These are phyloP conservation scores for Eragrostis tef DNA, from an alignment of 202 grass and related monocot genomes.

Conservation along the genomic window DNA sequence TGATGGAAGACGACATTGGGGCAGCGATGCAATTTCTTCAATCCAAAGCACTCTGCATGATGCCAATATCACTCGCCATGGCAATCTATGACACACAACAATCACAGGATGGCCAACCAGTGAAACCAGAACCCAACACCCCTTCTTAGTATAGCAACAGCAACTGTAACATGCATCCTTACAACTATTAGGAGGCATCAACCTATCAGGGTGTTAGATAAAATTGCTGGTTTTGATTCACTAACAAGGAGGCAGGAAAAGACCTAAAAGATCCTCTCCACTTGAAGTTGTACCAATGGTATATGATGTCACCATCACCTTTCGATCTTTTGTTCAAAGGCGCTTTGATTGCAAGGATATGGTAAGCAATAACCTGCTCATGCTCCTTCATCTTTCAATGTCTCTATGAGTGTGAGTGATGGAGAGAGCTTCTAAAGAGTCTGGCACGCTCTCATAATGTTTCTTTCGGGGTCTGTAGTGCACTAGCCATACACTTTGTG, in stretches of 20 bases:
- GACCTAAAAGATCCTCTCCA: conserved; percentile 71
- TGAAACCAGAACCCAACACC: conserved; percentile 93
- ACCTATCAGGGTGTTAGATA: conserved; percentile 58
- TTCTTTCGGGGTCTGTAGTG: conserved; percentile 70
- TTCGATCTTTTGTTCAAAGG: conserved; percentile 66
- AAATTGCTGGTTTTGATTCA: conserved; percentile 48
- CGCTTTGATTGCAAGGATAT: conserved; percentile 64
- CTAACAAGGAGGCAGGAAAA: conserved; percentile 71
- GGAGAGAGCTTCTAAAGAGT: conserved; percentile 58
- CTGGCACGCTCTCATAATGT: conserved; percentile 61
- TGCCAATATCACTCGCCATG: conserved; percentile 96
- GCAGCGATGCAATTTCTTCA: conserved; percentile 98
- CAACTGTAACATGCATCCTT: conserved; percentile 45
- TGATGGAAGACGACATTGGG: conserved; percentile 95
- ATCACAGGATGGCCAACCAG: conserved; percentile 63
- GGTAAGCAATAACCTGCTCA: conserved; percentile 75
- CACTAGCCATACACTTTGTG: conserved; percentile 87
- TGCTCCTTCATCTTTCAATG: conserved; percentile 71
- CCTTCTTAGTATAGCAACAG: conserved; percentile 69
- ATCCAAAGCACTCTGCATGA: conserved; percentile 98
- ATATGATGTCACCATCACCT: conserved; percentile 74
- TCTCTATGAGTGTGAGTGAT: conserved; percentile 68
- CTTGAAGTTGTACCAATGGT: conserved; percentile 60
- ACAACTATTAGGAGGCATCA: conserved; percentile 42
- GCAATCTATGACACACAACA: conserved; percentile 93